Evolutionary conservation across 2,329 filamentous ascomycete genomes (phyloP).

Genomic region (Knufia petricola): DNA sequence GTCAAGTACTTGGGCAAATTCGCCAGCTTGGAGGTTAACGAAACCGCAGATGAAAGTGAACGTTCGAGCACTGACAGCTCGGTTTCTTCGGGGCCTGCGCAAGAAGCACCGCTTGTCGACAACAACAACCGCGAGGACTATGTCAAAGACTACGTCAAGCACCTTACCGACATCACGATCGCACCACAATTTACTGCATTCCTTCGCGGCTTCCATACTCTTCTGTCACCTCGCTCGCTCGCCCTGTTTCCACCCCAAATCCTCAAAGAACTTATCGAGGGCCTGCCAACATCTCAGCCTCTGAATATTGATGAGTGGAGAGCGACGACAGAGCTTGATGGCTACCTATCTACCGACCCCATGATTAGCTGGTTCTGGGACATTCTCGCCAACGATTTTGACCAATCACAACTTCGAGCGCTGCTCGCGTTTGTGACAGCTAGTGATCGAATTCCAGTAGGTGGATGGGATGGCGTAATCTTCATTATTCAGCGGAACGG

Average conservation of each 20-base stretch:
- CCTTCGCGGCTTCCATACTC: conserved; percentile 65
- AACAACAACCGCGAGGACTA: conserved; percentile 68
- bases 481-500: conserved; percentile 77
- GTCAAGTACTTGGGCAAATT: not conserved
- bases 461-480: conserved; percentile 68
- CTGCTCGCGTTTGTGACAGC: conserved; percentile 93
- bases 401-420: conserved; percentile 58
- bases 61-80: not conserved
- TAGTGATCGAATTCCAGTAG: conserved; percentile 79
- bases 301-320: conserved; percentile 70
- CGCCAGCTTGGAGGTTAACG: not conserved
- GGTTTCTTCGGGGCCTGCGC: conserved; percentile 19
- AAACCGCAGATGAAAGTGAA: not conserved
- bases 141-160: conserved; percentile 73
- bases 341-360: conserved; percentile 59
- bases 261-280: conserved; percentile 73
- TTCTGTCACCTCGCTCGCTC: conserved; percentile 61
- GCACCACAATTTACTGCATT: conserved; percentile 72
- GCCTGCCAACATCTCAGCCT: conserved; percentile 51
- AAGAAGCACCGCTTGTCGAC: conserved; percentile 64
- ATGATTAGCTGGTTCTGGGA: conserved; percentile 76
- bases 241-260: conserved; percentile 54
- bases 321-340: conserved; percentile 64
- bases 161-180: conserved; percentile 70
- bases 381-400: conserved; percentile 50